Conservation (phyloP, 495 filamentous ascomycete genomes). For the Xanthoparmelia taractica region DNA sequence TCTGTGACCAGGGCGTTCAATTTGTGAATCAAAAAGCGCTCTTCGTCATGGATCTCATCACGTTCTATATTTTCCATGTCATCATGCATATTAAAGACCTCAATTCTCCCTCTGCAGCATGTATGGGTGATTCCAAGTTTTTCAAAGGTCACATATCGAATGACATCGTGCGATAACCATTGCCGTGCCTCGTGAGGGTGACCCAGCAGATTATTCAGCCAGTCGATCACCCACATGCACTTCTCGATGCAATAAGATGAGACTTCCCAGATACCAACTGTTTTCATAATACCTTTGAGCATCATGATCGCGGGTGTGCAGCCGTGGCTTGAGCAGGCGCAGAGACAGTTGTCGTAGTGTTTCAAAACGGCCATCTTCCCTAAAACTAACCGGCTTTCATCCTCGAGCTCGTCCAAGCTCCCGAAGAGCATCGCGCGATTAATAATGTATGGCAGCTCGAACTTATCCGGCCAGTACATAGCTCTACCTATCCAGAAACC, state of each 20-base stretch:
- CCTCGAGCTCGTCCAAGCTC: background rate
- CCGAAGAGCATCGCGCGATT: background rate
- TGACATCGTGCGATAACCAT: background rate
- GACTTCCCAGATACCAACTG: no score
- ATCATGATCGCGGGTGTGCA: background rate
- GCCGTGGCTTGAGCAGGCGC: slow-evolving; percentile 1
- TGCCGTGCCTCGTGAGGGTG: background rate
- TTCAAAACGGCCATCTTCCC: background rate
- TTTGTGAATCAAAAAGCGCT: background rate
- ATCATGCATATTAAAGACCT: no score
- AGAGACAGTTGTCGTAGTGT: background rate
- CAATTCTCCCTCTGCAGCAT: background rate
- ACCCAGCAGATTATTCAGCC: background rate
- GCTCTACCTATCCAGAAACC: background rate
- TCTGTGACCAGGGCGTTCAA: background rate
- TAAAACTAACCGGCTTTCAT: background rate
- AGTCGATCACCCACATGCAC: background rate
- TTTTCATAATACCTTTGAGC: background rate
- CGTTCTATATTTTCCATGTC: background rate
- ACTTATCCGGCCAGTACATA: background rate
- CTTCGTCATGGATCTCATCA: background rate
- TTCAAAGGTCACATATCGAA: background rate
- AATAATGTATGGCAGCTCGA: background rate
- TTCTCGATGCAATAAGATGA: background rate
- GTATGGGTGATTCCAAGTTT: background rate